These are phyloP conservation scores for Alnus glutinosa DNA, from an alignment of 306 rosid species.

Conservation along the genomic window DNA sequence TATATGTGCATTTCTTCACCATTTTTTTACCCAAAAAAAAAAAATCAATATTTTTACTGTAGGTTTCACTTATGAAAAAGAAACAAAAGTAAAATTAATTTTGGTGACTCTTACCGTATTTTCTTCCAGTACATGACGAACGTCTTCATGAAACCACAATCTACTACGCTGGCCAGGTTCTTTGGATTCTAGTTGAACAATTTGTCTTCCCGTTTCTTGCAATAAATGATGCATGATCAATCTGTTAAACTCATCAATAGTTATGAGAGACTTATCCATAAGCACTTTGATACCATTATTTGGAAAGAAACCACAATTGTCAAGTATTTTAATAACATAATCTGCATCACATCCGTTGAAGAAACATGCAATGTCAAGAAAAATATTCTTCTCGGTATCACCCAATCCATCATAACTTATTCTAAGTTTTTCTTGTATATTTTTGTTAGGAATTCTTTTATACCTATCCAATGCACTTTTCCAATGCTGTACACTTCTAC, in stretches of 20 bases:
- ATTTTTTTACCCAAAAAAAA: no score
- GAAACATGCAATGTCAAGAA: constrained; percentile 24
- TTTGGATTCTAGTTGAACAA: constrained; percentile 29
- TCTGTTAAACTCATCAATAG: neutral
- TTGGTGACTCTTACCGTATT: constrained; percentile 5
- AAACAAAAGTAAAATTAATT: constrained; percentile 6
- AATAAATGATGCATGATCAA: constrained; percentile 43
- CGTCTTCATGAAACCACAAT: constrained; percentile 39
- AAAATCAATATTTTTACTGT: neutral
- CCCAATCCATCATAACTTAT: constrained; percentile 34
- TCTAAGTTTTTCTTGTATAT: neutral
- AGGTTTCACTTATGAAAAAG: constrained; percentile 36
- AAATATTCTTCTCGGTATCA: neutral
- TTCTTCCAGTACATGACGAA: constrained; percentile 7
- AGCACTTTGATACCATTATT: neutral
- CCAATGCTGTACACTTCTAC: constrained; percentile 24
- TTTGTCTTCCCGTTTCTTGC: constrained; percentile 41
- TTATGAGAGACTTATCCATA: constrained; percentile 9
- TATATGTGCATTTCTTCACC: neutral
- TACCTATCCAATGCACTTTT: constrained; percentile 17
- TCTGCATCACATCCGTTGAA: neutral
- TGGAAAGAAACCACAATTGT: constrained; percentile 2
- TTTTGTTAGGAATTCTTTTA: neutral
- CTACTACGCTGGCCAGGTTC: constrained; percentile 29
- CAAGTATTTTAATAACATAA: constrained; percentile 11